Base-by-base conservation (phyloP, 495 filamentous ascomycete genomes). In the Daldinia loculata region DNA sequence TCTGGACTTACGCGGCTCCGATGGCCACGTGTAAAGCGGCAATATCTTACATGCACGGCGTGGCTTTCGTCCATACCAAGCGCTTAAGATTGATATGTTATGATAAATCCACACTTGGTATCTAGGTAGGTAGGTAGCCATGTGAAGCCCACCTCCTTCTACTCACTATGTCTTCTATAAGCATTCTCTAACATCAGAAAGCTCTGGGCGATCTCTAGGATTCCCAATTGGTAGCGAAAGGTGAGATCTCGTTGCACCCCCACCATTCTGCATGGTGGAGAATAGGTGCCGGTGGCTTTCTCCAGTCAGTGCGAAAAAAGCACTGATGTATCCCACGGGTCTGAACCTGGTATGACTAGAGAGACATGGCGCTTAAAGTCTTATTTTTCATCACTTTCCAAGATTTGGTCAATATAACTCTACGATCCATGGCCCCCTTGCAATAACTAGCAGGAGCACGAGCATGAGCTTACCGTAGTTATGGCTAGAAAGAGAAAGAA, bases 1-100 rank as follows among this genome's bases (percentile, higher is more conserved):
- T 22, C 41, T 19, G 6, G 43, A 48, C 43, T 30, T 30, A 53
- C 30, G 57, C 56, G 39, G 62, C 34, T 24, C 51, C 22, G 55
- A 15, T 51, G 22, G 34, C 70, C 70, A 72, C 64, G 70, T 72
- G 65, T 53, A 34, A 64, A 51, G 29, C 48, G 45, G 34, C 39
- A n/a, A 22, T 69, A 51, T 69, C 65, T 72, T 32, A 53, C 34
- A 52, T 58, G 32, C 36, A 30, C n/a, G 11, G 26, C 24, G 32
- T 12, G 8, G 32, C 17, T 38, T 9, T 39, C 5, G 12, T 41
- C 15, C 2, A 15, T 34, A 24, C 30, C 5, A n/a, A 19, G 38
- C 27, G 19, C 56, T 12, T 57, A 27, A 15, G 15, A 17, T 27
- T 14, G 17, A 57, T 65, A 41, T 19, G 19, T 2, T 48, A 48